Percentiles rank a stretch among this genome's conserved stretches.
These are phyloP conservation scores for Amaranthus tricolor DNA, from an alignment of 179 eudicot species.

Conservation along the genomic window DNA sequence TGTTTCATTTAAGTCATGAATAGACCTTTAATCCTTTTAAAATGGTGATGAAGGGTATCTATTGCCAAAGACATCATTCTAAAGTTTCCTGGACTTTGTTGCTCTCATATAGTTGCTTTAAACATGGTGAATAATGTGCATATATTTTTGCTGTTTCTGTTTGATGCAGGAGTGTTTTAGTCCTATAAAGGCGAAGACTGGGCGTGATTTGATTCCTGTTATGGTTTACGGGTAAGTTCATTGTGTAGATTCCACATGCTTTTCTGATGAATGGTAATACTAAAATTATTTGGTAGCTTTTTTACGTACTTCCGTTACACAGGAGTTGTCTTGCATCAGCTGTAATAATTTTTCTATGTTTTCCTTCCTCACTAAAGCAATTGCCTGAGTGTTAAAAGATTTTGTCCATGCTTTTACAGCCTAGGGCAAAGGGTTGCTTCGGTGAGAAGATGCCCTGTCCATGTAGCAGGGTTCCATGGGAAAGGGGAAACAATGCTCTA, in stretches of 20 bases:
- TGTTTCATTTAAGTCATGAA: slow-evolving; percentile 3
- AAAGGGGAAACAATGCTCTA: background rate
- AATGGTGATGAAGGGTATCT: no score
- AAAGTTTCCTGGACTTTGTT: background rate
- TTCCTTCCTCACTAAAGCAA: background rate
- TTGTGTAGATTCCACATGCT: slow-evolving; percentile 1
- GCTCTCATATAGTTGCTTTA: background rate
- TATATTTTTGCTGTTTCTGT: background rate
- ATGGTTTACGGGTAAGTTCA: slow-evolving; percentile 49
- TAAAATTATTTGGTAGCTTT: background rate
- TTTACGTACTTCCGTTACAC: background rate
- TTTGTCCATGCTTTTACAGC: background rate
- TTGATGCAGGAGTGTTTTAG: slow-evolving; percentile 42
- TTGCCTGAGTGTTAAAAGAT: background rate
- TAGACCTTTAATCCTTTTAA: no score
- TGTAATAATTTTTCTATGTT: background rate
- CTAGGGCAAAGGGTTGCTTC: background rate
- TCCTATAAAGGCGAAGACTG: slow-evolving; percentile 41
- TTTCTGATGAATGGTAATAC: background rate
- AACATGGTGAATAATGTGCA: background rate
- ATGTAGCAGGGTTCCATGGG: background rate
- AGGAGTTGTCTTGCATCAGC: background rate
- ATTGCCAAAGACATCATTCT: background rate
- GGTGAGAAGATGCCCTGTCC: no score
- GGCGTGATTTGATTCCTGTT: slow-evolving; percentile 51